Conservation (phyloP, 768 basidiomycete genomes). For the Harrya chromipes region DNA sequence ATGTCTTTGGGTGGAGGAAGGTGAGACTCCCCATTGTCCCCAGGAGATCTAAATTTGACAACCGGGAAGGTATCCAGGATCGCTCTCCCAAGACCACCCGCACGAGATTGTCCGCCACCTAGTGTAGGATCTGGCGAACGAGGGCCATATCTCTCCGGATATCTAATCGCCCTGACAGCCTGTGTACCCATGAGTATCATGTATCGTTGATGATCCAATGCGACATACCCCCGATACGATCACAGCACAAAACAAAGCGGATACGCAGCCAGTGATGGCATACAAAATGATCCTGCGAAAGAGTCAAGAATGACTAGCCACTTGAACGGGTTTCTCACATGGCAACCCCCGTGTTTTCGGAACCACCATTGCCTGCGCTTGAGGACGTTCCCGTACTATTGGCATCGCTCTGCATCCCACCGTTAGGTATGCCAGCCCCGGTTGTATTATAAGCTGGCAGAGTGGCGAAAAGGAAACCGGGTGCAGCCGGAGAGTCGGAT, state of each 20-base stretch:
- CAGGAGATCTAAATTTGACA: conserved; percentile 68
- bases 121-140: conserved; percentile 38
- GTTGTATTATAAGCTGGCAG: conserved; percentile 66
- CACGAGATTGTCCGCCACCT: conserved; percentile 56
- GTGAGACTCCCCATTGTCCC: conserved; percentile 10
- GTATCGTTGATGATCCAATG: not conserved
- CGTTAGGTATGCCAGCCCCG: conserved; percentile 13
- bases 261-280: conserved; percentile 86
- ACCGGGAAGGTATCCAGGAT: conserved; percentile 96
- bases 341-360: conserved; percentile 59
- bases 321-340: conserved; percentile 51
- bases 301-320: conserved; percentile 8
- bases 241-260: conserved; percentile 78
- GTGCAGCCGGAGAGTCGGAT: conserved; percentile 40
- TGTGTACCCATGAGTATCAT: conserved; percentile 25
- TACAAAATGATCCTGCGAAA: conserved; percentile 72
- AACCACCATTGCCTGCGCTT: conserved; percentile 6
- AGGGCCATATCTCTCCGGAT: conserved; percentile 92
- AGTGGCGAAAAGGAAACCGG: conserved; percentile 70
- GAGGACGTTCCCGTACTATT: conserved; percentile 17
- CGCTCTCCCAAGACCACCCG: conserved; percentile 84
- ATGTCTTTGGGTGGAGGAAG: conserved; percentile 30
- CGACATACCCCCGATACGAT: conserved; percentile 75
- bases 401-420: conserved; percentile 14
- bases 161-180: conserved; percentile 81